phyloP scores from a whole-genome alignment of 2,329 filamentous ascomycete genomes.

The Colletotrichum sp. region DNA sequence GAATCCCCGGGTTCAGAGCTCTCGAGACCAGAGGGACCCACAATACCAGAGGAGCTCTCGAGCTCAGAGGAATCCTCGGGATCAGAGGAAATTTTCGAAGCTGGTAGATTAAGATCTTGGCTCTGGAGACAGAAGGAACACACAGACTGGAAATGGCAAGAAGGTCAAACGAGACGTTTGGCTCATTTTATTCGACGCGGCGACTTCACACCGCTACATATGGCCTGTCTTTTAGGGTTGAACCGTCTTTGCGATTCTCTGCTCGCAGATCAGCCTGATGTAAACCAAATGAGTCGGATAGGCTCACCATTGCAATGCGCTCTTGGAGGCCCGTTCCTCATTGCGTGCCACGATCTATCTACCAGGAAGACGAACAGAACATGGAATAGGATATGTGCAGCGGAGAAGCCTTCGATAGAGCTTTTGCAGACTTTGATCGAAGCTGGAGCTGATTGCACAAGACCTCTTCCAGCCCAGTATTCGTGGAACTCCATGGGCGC shows the following conservation, averaged over 20 bases:
- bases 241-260: background rate
- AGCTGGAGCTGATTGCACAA: background rate
- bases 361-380: background rate
- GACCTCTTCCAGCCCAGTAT: background rate
- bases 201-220: background rate
- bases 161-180: slow-evolving; percentile 18
- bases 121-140: background rate
- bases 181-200: slow-evolving; percentile 29
- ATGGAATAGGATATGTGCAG: background rate
- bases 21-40: no score
- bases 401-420: background rate
- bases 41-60: no score
- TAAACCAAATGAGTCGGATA: background rate
- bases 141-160: background rate
- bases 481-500: background rate
- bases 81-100: no score
- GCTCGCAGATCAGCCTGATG: background rate
- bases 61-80: no score
- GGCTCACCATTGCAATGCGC: slow-evolving; percentile 5
- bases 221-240: background rate
- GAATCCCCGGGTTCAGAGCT: no score
- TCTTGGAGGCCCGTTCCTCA: background rate
- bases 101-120: background rate
- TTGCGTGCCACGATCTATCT: background rate
- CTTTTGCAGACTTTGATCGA: background rate